Base-by-base conservation (phyloP, 2,329 filamentous ascomycete species). In the Hirsutella minnesotensis region DNA sequence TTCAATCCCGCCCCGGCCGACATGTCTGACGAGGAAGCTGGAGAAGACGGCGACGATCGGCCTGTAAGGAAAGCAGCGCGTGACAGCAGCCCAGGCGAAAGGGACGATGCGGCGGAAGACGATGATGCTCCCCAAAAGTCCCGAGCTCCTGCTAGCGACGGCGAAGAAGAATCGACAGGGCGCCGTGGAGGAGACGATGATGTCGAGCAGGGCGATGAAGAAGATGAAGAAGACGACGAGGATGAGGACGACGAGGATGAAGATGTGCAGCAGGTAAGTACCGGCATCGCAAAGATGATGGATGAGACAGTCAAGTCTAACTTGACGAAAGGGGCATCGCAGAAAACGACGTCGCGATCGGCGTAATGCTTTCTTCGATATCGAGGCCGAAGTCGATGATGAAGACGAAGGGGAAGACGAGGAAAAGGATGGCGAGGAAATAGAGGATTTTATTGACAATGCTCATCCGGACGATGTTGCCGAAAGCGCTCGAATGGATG, bases 361-460 rank as follows among this genome's bases (percentile, higher is more conserved):
- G 50, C 79, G 86, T 49, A 86, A 86, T 53, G 81, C 83, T 56
- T 95, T 95, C 77, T 81, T 98, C 66, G 92, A 98, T 79, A 86
- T 90, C 56, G 92, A 98, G 72, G 92, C 92, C 61, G 92, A 95
- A 66, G 92, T 98, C 53, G 92, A 96, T 57, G 92, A 94, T 49
- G 88, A 94, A 54, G 88, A 95, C 53, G 85, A 87, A 51, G 82
- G 77, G 51, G 85, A 86, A 47, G 87, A 94, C 50, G 87, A 94
- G 41, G 90, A 95, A 53, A 87, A 94, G 53, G 88, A 94, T 43
- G 79, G 86, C 46, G 81, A 88, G 53, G 87, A 83, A 51, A 79
- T 81, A 42, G 87, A 87, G 44, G 83, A 86, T 51, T 87, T 92
- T 59, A 88, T 88, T 58, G 85, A 87, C 51, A 86, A 94, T 60